Base-by-base conservation (phyloP, 345 rosid genomes). In the Microcos paniculata region DNA sequence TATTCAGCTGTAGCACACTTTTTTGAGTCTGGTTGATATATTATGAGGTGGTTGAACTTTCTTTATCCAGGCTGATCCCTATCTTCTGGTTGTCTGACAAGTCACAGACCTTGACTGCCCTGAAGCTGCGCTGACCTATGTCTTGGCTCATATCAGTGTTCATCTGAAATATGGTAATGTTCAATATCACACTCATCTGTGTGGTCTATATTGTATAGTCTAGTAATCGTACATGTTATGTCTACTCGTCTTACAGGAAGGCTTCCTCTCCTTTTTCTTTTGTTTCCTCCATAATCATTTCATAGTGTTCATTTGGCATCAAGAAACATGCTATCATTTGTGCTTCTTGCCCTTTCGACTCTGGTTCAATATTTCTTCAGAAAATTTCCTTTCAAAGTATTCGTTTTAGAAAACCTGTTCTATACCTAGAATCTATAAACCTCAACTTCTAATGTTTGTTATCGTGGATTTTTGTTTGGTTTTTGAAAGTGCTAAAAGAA, bases 1-100 rank as follows among this genome's bases (percentile, higher is more conserved):
- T 95, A 93, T 79, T 26, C 85, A 28, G 91, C 98, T 0, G 95
- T 90, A 69, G 91, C 95, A 67, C 84, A 62, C 40, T 91, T 93
- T 83, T 91, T 90, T 23, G 83, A 86, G 79, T 74, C 88, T 19
- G 78, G 86, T 78, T 86, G 77, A 84, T 58, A 62, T 74, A 70
- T 48, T 56, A 43, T 16, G 77, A 57, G 69, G 76, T 71, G 55
- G 68, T 28, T 81, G 62, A 76, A 74, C 74, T 64, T 19, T 40
- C 35, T 23, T 24, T 56, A 23, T 71, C 49, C 38, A 70, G 69
- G 33, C 68, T 73, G 78, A 76, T 71, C 61, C 28, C 63, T 43
- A 58, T 46, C 46, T 40, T 70, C 62, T 19, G 49, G 67, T 68
- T 75, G 49, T 62, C 76, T 24, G 72, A 48, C 75, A 70, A 58